phyloP scores from a whole-genome alignment of 176 grass and related monocot species.

The Triticum urartu region DNA sequence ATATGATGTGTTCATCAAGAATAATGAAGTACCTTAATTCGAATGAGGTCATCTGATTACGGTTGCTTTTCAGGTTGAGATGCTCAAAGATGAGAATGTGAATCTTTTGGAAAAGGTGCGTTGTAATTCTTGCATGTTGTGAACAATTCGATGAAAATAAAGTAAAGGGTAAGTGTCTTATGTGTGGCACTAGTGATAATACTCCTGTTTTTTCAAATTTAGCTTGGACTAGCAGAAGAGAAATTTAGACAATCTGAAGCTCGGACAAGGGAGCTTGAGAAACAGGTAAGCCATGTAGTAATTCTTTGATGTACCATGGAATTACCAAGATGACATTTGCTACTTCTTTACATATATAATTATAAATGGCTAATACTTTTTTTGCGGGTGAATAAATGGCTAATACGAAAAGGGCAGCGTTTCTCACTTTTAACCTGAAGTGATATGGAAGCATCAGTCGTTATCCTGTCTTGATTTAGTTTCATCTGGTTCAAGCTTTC shows the following conservation, averaged over 20 bases:
- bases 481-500: neutral
- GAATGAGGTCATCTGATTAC: neutral
- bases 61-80: constrained; percentile 68
- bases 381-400: neutral
- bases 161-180: neutral
- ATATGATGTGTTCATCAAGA: neutral
- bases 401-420: neutral
- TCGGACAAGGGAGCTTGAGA: constrained; percentile 74
- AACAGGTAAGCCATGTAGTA: constrained; percentile 56
- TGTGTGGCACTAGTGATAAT: constrained; percentile 16
- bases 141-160: constrained; percentile 5
- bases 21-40: neutral
- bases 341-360: neutral
- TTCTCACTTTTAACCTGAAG: neutral
- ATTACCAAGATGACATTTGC: neutral
- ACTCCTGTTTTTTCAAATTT: constrained; percentile 37
- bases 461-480: neutral
- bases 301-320: neutral
- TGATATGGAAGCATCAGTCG: neutral
- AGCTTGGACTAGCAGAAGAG: constrained; percentile 81
- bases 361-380: neutral
- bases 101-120: constrained; percentile 82
- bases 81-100: constrained; percentile 95
- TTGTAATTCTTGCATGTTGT: constrained; percentile 18
- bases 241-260: constrained; percentile 87